These are phyloP conservation scores for Lactifluus hygrophoroides DNA, from an alignment of 768 basidiomycete species.

Conservation along the genomic window DNA sequence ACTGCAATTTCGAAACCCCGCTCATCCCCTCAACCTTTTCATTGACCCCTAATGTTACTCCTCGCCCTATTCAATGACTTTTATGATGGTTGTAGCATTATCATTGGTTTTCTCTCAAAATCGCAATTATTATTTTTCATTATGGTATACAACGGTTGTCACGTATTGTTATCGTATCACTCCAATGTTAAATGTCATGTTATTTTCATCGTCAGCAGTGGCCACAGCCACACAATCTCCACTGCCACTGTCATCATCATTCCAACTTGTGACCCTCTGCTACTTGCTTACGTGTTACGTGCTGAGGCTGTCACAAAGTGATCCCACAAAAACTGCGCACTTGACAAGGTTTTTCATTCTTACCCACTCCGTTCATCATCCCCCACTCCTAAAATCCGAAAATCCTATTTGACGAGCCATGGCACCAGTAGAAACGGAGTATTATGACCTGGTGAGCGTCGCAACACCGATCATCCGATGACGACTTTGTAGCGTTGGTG, in stretches of 20 bases:
- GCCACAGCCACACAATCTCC: no score
- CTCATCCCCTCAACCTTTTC: background rate
- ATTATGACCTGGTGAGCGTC: slow-evolving; percentile 59
- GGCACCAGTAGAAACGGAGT: slow-evolving; percentile 87
- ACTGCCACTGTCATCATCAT: no score
- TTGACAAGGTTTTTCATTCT: background rate
- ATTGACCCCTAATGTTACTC: background rate
- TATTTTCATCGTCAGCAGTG: no score
- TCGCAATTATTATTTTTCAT: background rate
- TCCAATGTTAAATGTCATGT: no score
- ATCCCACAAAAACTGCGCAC: background rate
- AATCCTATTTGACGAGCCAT: slow-evolving; percentile 29
- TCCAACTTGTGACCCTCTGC: background rate
- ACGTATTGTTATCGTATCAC: background rate
- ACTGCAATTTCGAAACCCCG: background rate
- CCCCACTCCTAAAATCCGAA: no score
- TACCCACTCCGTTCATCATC: background rate
- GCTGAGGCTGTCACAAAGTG: background rate
- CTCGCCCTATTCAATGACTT: background rate
- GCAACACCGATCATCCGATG: background rate
- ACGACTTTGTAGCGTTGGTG: no score
- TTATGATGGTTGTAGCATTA: slow-evolving; percentile 5
- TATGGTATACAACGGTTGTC: background rate
- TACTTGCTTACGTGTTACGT: background rate
- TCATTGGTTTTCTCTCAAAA: background rate